These are phyloP conservation scores for Articulospora tetracladia DNA, from an alignment of 495 filamentous ascomycete genomes.

Conservation along the genomic window DNA sequence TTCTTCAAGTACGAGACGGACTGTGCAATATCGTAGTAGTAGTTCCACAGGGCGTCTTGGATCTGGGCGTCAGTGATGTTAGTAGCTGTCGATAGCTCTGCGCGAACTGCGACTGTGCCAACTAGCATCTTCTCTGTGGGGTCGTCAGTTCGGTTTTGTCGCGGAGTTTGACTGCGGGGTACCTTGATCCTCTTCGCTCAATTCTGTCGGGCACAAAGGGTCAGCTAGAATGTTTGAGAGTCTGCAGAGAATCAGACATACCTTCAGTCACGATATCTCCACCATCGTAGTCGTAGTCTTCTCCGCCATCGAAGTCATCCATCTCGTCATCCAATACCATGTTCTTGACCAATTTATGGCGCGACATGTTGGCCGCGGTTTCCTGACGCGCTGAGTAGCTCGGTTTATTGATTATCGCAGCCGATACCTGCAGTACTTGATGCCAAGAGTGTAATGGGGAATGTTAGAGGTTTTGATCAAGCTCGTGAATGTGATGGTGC, in stretches of 20 bases:
- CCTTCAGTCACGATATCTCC: conserved; percentile 9
- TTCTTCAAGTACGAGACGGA: conserved; percentile 72
- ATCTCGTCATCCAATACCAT: conserved; percentile 58
- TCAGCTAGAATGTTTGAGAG: neutral
- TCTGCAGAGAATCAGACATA: conserved; percentile 5
- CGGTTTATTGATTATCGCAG: too few relatives aligned
- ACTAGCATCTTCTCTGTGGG: conserved; percentile 45
- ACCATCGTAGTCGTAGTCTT: conserved; percentile 35
- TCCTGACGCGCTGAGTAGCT: too few relatives aligned
- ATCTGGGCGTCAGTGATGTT: conserved; percentile 67
- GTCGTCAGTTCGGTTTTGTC: neutral
- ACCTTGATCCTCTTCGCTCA: conserved; percentile 61
- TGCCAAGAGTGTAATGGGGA: too few relatives aligned
- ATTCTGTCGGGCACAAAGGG: conserved; percentile 29
- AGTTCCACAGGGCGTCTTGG: conserved; percentile 89
- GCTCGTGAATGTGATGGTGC: too few relatives aligned
- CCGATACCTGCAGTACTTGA: too few relatives aligned
- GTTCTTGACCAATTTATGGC: conserved; percentile 56
- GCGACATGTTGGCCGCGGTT: conserved; percentile 46
- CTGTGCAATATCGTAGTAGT: conserved; percentile 90
- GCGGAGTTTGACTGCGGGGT: neutral
- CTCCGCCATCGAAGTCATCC: conserved; percentile 56
- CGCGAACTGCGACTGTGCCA: conserved; percentile 52
- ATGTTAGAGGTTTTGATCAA: too few relatives aligned
- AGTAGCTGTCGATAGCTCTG: conserved; percentile 47